phyloP scores from a whole-genome alignment of 1,284 basidiomycete genomes.

The Irpex lacteus region DNA sequence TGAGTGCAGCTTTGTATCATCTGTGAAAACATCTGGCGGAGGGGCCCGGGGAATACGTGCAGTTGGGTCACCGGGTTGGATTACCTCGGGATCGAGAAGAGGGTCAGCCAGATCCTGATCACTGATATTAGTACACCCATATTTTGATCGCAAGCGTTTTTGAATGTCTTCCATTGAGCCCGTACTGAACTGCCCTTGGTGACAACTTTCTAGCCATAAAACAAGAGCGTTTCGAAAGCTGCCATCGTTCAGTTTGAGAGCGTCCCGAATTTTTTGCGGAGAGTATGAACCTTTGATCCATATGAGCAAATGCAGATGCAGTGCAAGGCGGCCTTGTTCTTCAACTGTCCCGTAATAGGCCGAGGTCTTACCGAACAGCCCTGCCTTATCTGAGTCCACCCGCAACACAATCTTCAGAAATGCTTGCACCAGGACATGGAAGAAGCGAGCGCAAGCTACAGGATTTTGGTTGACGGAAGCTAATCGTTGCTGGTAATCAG shows the following conservation, averaged over 20 bases:
- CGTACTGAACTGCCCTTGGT: constrained; percentile 2
- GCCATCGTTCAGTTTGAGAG: constrained; percentile 17
- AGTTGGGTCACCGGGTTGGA: neutral
- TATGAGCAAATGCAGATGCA: constrained; percentile 22
- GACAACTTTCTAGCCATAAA: constrained; percentile 1
- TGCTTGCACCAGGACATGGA: constrained; percentile 9
- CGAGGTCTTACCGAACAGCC: constrained; percentile 28
- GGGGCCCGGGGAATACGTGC: neutral
- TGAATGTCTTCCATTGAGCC: neutral
- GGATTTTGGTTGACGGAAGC: constrained; percentile 32
- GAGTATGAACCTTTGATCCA: constrained; percentile 22
- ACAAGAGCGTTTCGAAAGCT: constrained; percentile 25
- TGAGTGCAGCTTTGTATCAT: neutral
- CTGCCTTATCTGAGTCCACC: constrained; percentile 15
- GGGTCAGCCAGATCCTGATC: too few species aligned
- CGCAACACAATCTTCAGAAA: constrained; percentile 32
- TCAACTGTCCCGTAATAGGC: constrained; percentile 35
- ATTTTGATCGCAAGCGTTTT: too few species aligned
- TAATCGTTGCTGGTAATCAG: constrained; percentile 10
- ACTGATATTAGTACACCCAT: too few species aligned
- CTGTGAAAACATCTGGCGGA: neutral
- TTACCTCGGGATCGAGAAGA: too few species aligned
- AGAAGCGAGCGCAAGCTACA: constrained; percentile 20
- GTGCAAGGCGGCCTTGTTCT: constrained; percentile 32
- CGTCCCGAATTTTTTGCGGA: constrained; percentile 22